Evolutionary conservation across 148 eudicot genomes (phyloP).

Genomic region (Nepenthes mirabilis): DNA sequence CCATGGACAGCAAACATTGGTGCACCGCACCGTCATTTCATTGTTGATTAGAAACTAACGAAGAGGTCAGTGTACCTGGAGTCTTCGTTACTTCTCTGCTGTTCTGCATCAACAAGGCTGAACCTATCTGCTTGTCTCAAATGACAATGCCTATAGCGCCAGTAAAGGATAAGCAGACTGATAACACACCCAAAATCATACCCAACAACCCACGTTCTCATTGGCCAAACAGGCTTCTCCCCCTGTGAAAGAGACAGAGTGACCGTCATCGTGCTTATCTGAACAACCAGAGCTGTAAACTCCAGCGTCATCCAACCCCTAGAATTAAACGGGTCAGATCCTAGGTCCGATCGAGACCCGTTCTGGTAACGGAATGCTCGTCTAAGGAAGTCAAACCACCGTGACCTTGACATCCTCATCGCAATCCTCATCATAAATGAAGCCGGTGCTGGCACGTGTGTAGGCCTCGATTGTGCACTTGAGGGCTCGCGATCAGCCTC

Average conservation of each 20-base stretch:
- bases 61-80: conserved; percentile 25
- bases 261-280: conserved; percentile 30
- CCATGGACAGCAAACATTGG: too few species aligned
- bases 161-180: conserved; percentile 37
- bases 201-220: conserved; percentile 76
- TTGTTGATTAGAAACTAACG: too few species aligned
- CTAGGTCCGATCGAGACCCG: conserved; percentile 49
- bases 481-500: conserved; percentile 1
- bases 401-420: conserved; percentile 65
- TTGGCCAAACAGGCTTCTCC: conserved; percentile 90
- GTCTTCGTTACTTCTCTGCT: conserved; percentile 32
- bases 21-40: too few species aligned
- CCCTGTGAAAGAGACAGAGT: conserved; percentile 42
- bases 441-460: conserved; percentile 5
- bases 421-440: conserved; percentile 50
- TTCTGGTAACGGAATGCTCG: conserved; percentile 87
- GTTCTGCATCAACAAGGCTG: conserved; percentile 9
- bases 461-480: background rate
- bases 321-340: conserved; percentile 69
- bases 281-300: conserved; percentile 31
- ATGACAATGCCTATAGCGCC: conserved; percentile 39
- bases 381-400: conserved; percentile 70
- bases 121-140: conserved; percentile 21
- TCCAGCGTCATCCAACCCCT: conserved; percentile 61
- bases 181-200: conserved; percentile 71